Base-by-base conservation (phyloP, 2,329 filamentous ascomycete species). In the Fusarium algeriense region DNA sequence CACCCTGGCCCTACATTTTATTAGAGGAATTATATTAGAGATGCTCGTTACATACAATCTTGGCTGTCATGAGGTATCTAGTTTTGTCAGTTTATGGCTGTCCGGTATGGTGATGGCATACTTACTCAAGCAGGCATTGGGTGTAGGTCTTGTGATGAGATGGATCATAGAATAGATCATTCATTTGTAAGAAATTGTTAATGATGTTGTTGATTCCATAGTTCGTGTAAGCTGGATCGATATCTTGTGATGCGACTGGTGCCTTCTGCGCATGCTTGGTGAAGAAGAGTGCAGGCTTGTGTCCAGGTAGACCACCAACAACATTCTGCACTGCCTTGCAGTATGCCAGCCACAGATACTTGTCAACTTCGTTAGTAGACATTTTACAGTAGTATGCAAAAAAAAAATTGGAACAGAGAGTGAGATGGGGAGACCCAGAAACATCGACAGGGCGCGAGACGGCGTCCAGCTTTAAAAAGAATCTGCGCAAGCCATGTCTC, bases 201-300 rank as follows among this genome's bases (percentile, higher is more conserved):
- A 72, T 60, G 2, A 72, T 72, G 5, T 54, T 61, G 48, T 73
- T 63, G 38, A 72, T 67, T 2, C 70, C 70, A 19, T 58, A 60
- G 23, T 72, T 72, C 4, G 70, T 72, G 12, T 72, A 72, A 6
- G 70, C 49, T 9, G 70, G 43, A 26, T 72, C 54, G 7, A 72
- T 70, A 34, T 63, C 50, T 10, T 58, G 52, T 10, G 70, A 73
- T 1, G 70, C 69, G 20, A 72, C 58, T 6, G 70, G 70, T 13
- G 70, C 70, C 12, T 72, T 72, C 30, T 72, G 70, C 13, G 70
- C 70, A 23, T 70, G 57, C n/a, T 70, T 72, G 54, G 70, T 72
- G 35, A 72, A 72, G 34, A 72, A 72, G 26, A 72, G 19, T 7
- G 70, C 70, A n/a, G 70, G 70, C 46, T 67, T 72, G 20, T 72